A percentile compares a stretch with the other conserved stretches of the same genome.
Evolutionary conservation across 176 grass and related monocot genomes (phyloP).

Genomic region (Aegilops bicornis): DNA sequence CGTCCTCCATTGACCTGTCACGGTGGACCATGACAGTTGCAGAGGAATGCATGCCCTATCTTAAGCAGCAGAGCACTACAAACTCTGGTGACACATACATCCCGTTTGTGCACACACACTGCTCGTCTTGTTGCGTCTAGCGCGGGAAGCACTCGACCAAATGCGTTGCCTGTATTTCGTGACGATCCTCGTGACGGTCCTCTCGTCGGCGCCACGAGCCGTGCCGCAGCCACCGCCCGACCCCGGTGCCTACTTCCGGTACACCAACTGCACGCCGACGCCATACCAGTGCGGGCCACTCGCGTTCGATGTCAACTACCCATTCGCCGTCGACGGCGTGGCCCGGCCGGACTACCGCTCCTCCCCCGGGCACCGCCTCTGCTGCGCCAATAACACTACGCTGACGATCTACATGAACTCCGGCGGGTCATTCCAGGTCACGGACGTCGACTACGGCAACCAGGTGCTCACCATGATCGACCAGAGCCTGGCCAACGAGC

Average conservation of each 20-base stretch:
- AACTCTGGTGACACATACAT: background rate
- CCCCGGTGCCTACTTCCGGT: slow-evolving; percentile 1
- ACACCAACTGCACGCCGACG: slow-evolving; percentile 19
- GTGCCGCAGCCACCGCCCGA: background rate
- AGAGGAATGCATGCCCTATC: background rate
- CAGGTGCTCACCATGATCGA: slow-evolving; percentile 27
- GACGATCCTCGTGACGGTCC: too few relatives aligned
- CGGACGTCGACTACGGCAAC: slow-evolving; percentile 1
- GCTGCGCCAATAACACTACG: background rate
- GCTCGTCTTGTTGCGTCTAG: background rate
- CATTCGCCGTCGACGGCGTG: background rate
- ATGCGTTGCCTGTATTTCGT: background rate
- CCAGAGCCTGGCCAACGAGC: background rate
- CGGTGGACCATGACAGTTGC: background rate
- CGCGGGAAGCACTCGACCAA: background rate
- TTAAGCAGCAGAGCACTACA: background rate
- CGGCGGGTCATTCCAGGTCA: slow-evolving; percentile 10
- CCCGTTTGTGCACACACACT: background rate
- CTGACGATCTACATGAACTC: background rate
- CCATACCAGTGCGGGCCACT: background rate
- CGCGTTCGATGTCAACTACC: slow-evolving; percentile 16
- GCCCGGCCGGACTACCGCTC: slow-evolving; percentile 44
- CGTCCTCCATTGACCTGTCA: slow-evolving; percentile 35
- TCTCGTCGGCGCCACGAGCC: background rate
- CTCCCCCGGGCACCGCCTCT: slow-evolving; percentile 12